phyloP scores from a whole-genome alignment of 2,329 filamentous ascomycete genomes.

The Colletotrichum karsti region DNA sequence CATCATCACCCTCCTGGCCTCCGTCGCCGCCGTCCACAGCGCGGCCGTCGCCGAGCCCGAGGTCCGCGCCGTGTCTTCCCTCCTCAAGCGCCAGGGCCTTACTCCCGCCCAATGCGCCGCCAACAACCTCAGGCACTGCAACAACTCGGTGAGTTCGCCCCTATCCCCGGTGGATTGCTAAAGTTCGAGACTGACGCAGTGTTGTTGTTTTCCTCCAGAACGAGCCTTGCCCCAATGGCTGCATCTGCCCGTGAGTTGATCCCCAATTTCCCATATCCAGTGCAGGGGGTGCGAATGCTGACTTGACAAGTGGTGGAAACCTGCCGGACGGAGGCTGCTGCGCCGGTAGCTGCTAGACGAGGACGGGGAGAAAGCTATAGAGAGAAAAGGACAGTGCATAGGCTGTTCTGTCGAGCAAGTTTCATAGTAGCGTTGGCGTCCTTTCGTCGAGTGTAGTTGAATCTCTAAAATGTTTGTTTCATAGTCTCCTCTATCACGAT shows the following conservation, averaged over 20 bases:
- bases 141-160: background rate
- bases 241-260: constrained; percentile 7
- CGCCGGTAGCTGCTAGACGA: background rate
- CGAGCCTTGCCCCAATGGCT: background rate
- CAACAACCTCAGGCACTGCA: background rate
- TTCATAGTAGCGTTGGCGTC: no score
- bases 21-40: background rate
- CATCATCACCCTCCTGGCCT: background rate
- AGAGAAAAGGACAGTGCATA: background rate
- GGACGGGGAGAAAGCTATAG: background rate
- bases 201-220: background rate
- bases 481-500: background rate
- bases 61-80: background rate
- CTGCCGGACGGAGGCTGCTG: constrained; percentile 5
- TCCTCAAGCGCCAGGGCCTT: background rate
- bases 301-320: background rate
- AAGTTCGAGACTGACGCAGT: background rate
- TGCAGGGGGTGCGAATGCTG: no score
- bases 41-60: background rate
- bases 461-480: background rate
- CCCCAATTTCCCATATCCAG: background rate
- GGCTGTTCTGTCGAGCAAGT: no score
- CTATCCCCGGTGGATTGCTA: no score
- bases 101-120: background rate
- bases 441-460: no score